A percentile compares a stretch with the other conserved stretches of the same genome.
phyloP scores from a whole-genome alignment of 1,139 yeast genomes.

The Wickerhamiella pararugosa region DNA sequence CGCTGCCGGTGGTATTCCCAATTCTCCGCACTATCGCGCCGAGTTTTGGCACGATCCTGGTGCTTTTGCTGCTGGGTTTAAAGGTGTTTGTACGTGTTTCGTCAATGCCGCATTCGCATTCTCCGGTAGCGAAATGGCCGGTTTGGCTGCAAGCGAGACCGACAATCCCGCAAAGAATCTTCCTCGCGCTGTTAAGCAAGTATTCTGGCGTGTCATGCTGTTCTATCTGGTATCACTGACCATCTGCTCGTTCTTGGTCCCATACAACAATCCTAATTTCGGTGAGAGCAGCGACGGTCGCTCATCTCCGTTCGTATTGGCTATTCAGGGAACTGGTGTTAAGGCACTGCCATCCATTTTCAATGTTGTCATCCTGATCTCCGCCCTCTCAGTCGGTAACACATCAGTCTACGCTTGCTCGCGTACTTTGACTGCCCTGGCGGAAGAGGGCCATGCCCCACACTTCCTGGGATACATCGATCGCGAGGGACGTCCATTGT shows the following conservation, averaged over 20 bases:
- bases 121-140: slow-evolving; percentile 72
- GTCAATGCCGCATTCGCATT: slow-evolving; percentile 80
- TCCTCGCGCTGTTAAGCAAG: slow-evolving; percentile 58
- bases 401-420: slow-evolving; percentile 65
- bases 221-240: slow-evolving; percentile 48
- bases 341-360: slow-evolving; percentile 48
- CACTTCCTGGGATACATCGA: slow-evolving; percentile 55
- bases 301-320: slow-evolving; percentile 22
- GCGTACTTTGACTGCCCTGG: slow-evolving; percentile 64
- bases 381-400: slow-evolving; percentile 57
- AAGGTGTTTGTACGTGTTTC: slow-evolving; percentile 72
- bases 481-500: slow-evolving; percentile 55
- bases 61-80: slow-evolving; percentile 48
- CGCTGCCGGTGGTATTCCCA: slow-evolving; percentile 45
- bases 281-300: slow-evolving; percentile 24
- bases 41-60: slow-evolving; percentile 52
- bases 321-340: slow-evolving; percentile 38
- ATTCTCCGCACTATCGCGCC: slow-evolving; percentile 47
- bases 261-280: slow-evolving; percentile 52
- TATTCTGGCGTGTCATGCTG: slow-evolving; percentile 53
- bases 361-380: slow-evolving; percentile 53
- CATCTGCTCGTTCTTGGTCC: slow-evolving; percentile 48
- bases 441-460: slow-evolving; percentile 72
- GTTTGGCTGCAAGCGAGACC: slow-evolving; percentile 77
- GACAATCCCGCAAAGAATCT: slow-evolving; percentile 53